Evolutionary conservation across 768 basidiomycete species (phyloP), one percentile per base, ranked within the genome.

Genomic region (Leccinum rimulosum): DNA sequence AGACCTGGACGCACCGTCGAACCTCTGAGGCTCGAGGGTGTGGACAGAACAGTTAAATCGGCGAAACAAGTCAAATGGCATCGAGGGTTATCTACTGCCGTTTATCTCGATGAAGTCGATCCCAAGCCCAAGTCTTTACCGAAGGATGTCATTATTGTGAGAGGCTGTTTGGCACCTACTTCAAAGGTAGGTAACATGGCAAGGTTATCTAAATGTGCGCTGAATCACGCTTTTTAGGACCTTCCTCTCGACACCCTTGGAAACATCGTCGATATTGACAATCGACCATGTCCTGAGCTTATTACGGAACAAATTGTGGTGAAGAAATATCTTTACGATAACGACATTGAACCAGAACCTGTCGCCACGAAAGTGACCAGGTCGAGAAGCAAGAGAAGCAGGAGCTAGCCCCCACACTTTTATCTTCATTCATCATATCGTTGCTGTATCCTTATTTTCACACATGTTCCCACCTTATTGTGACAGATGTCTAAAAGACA

Each of bases 281-380:
- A 61, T 56, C 71, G 78, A 17, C 85, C 87, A 1, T 71, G 86
- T 27, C 70, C 75, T 53, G 82, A 87, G 36, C 76, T 92, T 33
- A 77, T 81, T 25, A 76, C 78, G 27, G 89, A 92, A 70, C 85
- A 84, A 53, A 73, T 93, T 54, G 74, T 83, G 54, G 85, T 93
- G 43, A 89, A 90, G 76, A 91, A 84, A 69, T 90, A 85, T 70
- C 82, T 93, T 19, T 93, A 92, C 59, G 89, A 92, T 61, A 84
- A 85, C 58, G 91, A 93, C 64, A 65, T 80, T 3, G 79, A 81
- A 54, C 64, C 68, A 17, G 70, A 62, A 22, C 64, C 68, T 40
- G 48, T 64, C 2, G 67, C 70, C 14, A 57, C 74, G 36, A 86
- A 84, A 73, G 77, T 77, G 61, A 88, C 87, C 17, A 80, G 84